Conservation (phyloP, 495 filamentous ascomycete species). For the Penicillium roqueforti region DNA sequence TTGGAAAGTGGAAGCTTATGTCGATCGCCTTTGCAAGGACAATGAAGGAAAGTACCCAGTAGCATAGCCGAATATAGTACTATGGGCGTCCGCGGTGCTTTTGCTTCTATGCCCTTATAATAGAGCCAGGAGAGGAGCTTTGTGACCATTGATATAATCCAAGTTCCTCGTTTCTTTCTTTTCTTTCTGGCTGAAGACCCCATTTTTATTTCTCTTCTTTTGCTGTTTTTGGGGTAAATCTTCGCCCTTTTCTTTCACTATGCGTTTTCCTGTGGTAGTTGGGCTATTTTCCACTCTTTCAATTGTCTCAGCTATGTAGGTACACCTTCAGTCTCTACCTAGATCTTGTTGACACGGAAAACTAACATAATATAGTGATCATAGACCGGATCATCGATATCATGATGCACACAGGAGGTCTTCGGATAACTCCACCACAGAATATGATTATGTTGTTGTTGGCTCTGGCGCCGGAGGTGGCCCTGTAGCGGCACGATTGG, state of each 20-base stretch:
- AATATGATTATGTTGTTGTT: conserved; percentile 64
- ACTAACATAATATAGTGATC: conserved; percentile 4
- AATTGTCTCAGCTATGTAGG: conserved; percentile 19
- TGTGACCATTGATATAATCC: neutral
- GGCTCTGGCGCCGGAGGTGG: conserved; percentile 61
- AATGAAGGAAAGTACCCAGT: neutral
- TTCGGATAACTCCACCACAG: neutral
- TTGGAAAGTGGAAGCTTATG: neutral
- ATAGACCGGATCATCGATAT: conserved; percentile 2
- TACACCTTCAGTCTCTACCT: neutral
- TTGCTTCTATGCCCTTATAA: conserved; percentile 1
- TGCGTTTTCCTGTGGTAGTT: conserved; percentile 19
- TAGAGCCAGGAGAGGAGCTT: neutral
- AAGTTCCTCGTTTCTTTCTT: conserved; percentile 1
- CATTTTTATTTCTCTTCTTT: neutral
- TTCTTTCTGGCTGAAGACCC: neutral
- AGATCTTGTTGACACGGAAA: neutral
- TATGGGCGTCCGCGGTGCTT: neutral
- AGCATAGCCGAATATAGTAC: neutral
- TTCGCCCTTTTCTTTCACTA: neutral
- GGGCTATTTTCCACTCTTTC: conserved; percentile 18
- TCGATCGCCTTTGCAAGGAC: conserved; percentile 2
- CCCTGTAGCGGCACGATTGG: conserved; percentile 56
- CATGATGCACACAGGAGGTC: conserved; percentile 12
- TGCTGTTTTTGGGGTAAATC: neutral